Evolutionary conservation across 2,329 filamentous ascomycete species (phyloP).

Genomic region (Colletotrichum shisoi): DNA sequence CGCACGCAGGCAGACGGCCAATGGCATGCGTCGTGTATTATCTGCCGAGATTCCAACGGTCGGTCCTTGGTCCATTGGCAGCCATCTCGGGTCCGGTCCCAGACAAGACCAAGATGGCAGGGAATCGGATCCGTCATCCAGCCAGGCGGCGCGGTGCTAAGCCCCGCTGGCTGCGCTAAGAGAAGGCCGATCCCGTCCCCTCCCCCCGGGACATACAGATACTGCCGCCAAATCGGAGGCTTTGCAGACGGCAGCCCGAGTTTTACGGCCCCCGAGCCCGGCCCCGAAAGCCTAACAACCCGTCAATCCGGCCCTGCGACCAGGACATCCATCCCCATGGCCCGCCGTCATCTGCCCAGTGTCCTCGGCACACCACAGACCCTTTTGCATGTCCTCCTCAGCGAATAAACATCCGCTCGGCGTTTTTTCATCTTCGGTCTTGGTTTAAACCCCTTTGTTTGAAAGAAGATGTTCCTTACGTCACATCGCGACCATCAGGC

Average conservation of each 20-base stretch:
- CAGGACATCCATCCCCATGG: not conserved
- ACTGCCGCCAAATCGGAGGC: not conserved
- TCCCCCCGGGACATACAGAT: too few species aligned
- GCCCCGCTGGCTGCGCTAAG: not conserved
- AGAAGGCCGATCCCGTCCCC: not conserved
- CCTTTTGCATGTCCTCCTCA: not conserved
- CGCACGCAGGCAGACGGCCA: not conserved
- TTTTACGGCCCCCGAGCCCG: not conserved
- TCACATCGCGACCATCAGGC: slow-evolving; percentile 9
- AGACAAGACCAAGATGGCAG: not conserved
- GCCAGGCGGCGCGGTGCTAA: slow-evolving; percentile 10
- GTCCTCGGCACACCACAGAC: not conserved
- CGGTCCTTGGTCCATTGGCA: not conserved
- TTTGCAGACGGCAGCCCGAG: not conserved
- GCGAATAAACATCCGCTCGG: not conserved
- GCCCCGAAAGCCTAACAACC: not conserved
- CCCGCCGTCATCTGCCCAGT: not conserved
- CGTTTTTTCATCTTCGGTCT: not conserved
- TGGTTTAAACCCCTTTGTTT: slow-evolving; percentile 8
- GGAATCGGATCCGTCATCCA: too few species aligned
- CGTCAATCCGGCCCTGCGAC: not conserved
- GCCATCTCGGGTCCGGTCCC: not conserved
- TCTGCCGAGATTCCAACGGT: not conserved
- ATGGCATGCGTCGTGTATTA: not conserved
- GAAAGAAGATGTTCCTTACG: slow-evolving; percentile 11